Evolutionary conservation across 371 early-diverging fungal genomes (phyloP).

Genomic region (Circinella umbellata): DNA sequence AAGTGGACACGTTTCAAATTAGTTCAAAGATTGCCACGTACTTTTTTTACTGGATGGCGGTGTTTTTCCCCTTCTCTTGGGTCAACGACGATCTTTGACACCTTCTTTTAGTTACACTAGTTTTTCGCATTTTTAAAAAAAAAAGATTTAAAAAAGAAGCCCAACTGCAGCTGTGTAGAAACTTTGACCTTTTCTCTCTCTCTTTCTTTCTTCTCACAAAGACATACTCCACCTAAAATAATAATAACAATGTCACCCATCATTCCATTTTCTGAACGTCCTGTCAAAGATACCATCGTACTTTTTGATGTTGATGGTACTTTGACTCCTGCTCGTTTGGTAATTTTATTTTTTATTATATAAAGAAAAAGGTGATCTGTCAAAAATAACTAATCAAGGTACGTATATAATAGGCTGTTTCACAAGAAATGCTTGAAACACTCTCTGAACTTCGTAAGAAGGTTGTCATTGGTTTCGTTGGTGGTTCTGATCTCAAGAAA

Average conservation of each 20-base stretch:
- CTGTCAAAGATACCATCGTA: constrained; percentile 82
- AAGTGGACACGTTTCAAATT: too few relatives aligned
- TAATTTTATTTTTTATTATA: constrained; percentile 26
- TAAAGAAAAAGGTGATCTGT: neutral
- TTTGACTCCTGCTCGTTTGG: constrained; percentile 94
- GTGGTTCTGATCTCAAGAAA: constrained; percentile 97
- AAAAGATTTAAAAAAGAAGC: too few relatives aligned
- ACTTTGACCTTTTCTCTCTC: neutral
- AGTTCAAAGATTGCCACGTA: too few relatives aligned
- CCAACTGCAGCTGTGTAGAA: too few relatives aligned
- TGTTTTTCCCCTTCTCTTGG: too few relatives aligned
- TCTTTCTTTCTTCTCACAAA: neutral
- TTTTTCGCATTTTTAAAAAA: neutral
- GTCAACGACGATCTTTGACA: neutral
- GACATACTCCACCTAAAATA: neutral
- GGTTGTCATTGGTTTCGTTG: constrained; percentile 98
- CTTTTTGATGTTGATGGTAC: constrained; percentile 99
- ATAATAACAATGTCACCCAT: constrained; percentile 28
- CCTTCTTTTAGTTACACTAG: neutral
- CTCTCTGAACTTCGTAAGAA: constrained; percentile 87
- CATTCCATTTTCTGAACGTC: constrained; percentile 58
- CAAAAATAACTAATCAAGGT: constrained; percentile 1
- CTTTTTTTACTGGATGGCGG: too few relatives aligned
- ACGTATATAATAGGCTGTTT: constrained; percentile 52
- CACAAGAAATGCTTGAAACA: constrained; percentile 82